phyloP scores from a whole-genome alignment of 2,329 filamentous ascomycete genomes.

The Leptographium galeiforme region DNA sequence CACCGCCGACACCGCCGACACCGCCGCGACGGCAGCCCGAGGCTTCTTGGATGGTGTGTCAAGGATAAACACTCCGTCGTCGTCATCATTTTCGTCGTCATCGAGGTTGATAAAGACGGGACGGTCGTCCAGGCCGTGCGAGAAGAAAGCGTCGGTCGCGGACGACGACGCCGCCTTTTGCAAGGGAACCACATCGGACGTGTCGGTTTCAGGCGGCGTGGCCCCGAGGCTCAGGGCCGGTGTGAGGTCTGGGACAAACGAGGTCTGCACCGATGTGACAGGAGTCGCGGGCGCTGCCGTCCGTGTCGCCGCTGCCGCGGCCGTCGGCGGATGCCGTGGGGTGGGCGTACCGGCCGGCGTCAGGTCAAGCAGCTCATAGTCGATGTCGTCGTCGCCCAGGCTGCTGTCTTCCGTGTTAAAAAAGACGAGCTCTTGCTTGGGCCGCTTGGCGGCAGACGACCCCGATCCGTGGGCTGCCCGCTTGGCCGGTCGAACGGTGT shows the following conservation, averaged over 20 bases:
- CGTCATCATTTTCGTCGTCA: slow-evolving; percentile 11
- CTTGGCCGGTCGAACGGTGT: not conserved
- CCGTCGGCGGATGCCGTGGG: not conserved
- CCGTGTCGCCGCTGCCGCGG: too few species aligned
- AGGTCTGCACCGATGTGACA: not conserved
- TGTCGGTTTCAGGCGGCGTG: slow-evolving; percentile 6
- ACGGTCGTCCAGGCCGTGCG: slow-evolving; percentile 7
- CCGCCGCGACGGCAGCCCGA: not conserved
- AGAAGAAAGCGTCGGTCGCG: not conserved
- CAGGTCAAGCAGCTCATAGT: slow-evolving; percentile 19
- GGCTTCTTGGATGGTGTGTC: slow-evolving; percentile 24
- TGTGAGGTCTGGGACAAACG: slow-evolving; percentile 1
- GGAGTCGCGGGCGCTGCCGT: slow-evolving; percentile 1
- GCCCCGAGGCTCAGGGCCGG: slow-evolving; percentile 6
- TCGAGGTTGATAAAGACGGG: slow-evolving; percentile 10
- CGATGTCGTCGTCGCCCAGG: slow-evolving; percentile 13
- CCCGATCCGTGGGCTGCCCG: not conserved
- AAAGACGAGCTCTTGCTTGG: not conserved
- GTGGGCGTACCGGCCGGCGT: slow-evolving; percentile 9
- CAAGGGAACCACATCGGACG: not conserved
- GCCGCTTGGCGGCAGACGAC: not conserved
- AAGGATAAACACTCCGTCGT: slow-evolving; percentile 19
- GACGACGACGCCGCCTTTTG: not conserved
- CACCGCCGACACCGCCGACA: not conserved
- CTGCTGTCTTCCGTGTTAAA: slow-evolving; percentile 13